Conservation (phyloP, 73 alveolate species). For the Tetrahymena borealis region DNA sequence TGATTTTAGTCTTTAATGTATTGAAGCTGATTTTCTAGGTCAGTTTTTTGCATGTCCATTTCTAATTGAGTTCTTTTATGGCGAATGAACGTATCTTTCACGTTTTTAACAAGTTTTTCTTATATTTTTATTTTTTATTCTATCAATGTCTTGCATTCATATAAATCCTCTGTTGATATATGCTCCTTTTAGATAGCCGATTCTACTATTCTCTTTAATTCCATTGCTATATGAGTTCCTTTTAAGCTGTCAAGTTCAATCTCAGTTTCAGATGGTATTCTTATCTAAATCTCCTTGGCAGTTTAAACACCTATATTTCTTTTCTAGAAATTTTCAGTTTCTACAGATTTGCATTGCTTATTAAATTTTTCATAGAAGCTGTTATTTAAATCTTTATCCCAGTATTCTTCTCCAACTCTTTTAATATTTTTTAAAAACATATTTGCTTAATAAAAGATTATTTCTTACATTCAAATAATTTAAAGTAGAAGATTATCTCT, state of each 20-base stretch:
- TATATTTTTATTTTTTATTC: not conserved
- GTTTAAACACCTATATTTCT: not conserved
- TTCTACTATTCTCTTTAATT: not conserved
- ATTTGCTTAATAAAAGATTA: not conserved
- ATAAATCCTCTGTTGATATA: not conserved
- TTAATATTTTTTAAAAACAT: no score
- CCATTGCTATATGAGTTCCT: not conserved
- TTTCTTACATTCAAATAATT: not conserved
- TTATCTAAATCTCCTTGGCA: not conserved
- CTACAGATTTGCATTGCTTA: no score
- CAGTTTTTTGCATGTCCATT: not conserved
- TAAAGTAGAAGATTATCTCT: not conserved
- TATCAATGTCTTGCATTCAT: not conserved
- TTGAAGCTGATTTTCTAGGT: not conserved
- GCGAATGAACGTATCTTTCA: not conserved
- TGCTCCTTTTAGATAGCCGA: not conserved
- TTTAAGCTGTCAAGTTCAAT: not conserved
- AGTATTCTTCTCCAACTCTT: not conserved
- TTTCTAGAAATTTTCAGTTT: no score
- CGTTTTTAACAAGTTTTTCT: not conserved
- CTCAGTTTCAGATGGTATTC: conserved; percentile 1
- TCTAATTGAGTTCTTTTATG: not conserved
- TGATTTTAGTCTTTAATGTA: not conserved
- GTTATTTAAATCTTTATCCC: not conserved
- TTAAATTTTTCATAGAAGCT: not conserved